These are phyloP conservation scores for Pseudotulostoma volvatum DNA, from an alignment of 495 filamentous ascomycete genomes.

Conservation along the genomic window DNA sequence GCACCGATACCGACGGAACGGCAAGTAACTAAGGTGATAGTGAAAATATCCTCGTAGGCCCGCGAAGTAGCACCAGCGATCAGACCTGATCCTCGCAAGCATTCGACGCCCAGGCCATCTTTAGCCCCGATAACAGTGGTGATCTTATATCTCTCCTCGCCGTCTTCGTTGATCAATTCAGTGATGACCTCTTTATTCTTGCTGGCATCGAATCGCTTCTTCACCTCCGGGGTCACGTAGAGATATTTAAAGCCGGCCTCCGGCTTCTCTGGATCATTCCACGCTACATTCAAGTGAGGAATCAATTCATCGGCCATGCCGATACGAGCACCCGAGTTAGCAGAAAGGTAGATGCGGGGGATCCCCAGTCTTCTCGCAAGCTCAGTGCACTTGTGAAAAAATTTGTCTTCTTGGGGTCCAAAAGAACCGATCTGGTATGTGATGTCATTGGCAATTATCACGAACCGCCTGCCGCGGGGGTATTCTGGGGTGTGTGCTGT, in stretches of 20 bases:
- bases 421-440: constrained; percentile 98
- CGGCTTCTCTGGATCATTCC: constrained; percentile 72
- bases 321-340: constrained; percentile 97
- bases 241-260: constrained; percentile 95
- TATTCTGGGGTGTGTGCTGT: constrained; percentile 98
- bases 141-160: constrained; percentile 86
- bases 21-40: constrained; percentile 93
- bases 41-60: constrained; percentile 98
- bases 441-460: constrained; percentile 97
- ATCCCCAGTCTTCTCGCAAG: constrained; percentile 84
- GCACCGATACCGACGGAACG: constrained; percentile 96
- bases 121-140: constrained; percentile 87
- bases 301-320: constrained; percentile 95
- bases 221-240: constrained; percentile 78
- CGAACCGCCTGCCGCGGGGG: constrained; percentile 75
- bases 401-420: constrained; percentile 87
- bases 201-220: constrained; percentile 75
- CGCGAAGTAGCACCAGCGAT: constrained; percentile 95
- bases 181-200: constrained; percentile 73
- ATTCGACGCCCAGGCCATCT: constrained; percentile 94
- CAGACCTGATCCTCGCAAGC: constrained; percentile 87
- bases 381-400: constrained; percentile 98
- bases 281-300: constrained; percentile 89
- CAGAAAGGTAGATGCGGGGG: constrained; percentile 91
- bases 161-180: constrained; percentile 67